Base-by-base conservation (phyloP, 2,329 filamentous ascomycete species). In the Aplosporella prunicola region DNA sequence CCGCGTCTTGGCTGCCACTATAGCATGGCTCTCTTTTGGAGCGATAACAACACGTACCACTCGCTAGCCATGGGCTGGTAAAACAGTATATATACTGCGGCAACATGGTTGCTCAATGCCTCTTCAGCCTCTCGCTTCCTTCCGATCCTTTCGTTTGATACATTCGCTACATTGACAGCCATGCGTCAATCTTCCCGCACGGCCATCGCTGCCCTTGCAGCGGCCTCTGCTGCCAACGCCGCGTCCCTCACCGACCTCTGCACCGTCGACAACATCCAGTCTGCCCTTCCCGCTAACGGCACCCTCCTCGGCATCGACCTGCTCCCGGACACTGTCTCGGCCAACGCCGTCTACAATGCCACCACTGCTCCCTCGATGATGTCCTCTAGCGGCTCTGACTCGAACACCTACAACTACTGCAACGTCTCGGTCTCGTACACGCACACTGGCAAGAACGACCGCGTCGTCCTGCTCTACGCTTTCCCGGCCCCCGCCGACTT, bases 351-450 rank as follows among this genome's bases (percentile, higher is more conserved):
- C 27, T 60, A 60, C 44, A 63, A 64, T 42, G 52, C 53, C 11
- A 54, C 20, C 9, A 14, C 47, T 16, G 42, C 45, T 16, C 47
- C 48, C 15, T 46, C 43, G 20, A 47, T 48, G 17, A 49, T 46
- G 23, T 52, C 51, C 37, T 54, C 47, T 22, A 15, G 11, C 27
- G n/a, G 23, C 23, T 29, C 28, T 28, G 30, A 27, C 26, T 39
- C 35, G n/a, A 28, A 20, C 3, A 39, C 35, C 5, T 39, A 32
- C 37, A 41, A 35, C 49, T 69, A 64, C 45, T 69, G 67, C 49
- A 68, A 69, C 35, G 57, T 69, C 20, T 66, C 62, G 4, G 60
- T 69, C 32, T 56, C 59, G 17, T 69, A 69, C 45, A 57, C 60
- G 2, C 67, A 69, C 35, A 51, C 58, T 20, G 66, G 64, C 18